These are phyloP conservation scores for Trichoderma semiorbis DNA, from an alignment of 2,329 filamentous ascomycete genomes.

Conservation along the genomic window DNA sequence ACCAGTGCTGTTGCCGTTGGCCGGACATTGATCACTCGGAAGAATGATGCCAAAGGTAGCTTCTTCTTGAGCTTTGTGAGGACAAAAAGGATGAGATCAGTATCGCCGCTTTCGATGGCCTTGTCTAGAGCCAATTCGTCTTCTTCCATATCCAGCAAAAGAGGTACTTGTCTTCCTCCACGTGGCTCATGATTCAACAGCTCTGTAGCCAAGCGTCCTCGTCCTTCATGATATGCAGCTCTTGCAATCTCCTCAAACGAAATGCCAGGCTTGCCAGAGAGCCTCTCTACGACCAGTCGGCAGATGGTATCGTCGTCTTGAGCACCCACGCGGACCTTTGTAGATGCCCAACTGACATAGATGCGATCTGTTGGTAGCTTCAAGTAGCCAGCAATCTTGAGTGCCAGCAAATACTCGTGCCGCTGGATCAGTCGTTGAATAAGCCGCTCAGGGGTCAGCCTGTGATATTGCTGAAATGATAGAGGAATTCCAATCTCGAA, in stretches of 20 bases:
- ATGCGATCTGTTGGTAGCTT: slow-evolving; percentile 83
- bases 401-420: slow-evolving; percentile 84
- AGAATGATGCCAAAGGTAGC: slow-evolving; percentile 84
- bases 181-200: slow-evolving; percentile 90
- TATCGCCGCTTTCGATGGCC: slow-evolving; percentile 91
- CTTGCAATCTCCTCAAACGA: slow-evolving; percentile 94
- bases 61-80: slow-evolving; percentile 86
- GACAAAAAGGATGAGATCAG: slow-evolving; percentile 87
- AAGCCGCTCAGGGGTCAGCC: slow-evolving; percentile 84
- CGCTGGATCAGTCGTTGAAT: slow-evolving; percentile 82
- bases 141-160: slow-evolving; percentile 92
- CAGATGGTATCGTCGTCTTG: slow-evolving; percentile 89
- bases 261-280: slow-evolving; percentile 84
- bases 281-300: slow-evolving; percentile 76
- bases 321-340: slow-evolving; percentile 81
- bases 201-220: slow-evolving; percentile 82
- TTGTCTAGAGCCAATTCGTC: slow-evolving; percentile 94
- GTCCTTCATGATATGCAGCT: slow-evolving; percentile 90
- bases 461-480: slow-evolving; percentile 90
- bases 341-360: slow-evolving; percentile 94
- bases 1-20: slow-evolving; percentile 86
- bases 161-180: slow-evolving; percentile 91
- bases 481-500: slow-evolving; percentile 88
- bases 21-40: slow-evolving; percentile 81
- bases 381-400: slow-evolving; percentile 84